Evolutionary conservation across 2,329 filamentous ascomycete species (phyloP).

Genomic region (Nigrograna mackinnonii): DNA sequence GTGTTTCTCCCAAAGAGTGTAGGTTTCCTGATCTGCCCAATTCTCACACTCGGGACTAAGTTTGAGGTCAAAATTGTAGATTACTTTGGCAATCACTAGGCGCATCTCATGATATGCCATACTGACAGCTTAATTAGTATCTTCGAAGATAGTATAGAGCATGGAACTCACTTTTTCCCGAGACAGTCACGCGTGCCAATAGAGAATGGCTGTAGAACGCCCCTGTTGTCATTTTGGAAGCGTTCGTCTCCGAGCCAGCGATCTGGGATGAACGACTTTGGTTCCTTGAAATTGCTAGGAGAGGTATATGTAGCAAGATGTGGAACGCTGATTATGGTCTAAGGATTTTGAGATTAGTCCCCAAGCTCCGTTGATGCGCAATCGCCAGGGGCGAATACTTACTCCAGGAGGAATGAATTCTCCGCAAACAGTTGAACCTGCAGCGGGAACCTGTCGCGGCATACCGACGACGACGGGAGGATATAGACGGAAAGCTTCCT

Average conservation of each 20-base stretch:
- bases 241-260: conserved; percentile 39
- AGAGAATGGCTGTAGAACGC: conserved; percentile 49
- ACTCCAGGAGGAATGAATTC: conserved; percentile 36
- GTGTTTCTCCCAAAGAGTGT: conserved; percentile 42
- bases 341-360: too few species aligned
- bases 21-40: conserved; percentile 37
- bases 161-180: conserved; percentile 37
- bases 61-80: conserved; percentile 44
- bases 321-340: conserved; percentile 17
- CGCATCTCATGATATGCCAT: conserved; percentile 47
- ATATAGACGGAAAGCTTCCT: conserved; percentile 47
- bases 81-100: conserved; percentile 40
- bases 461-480: conserved; percentile 43
- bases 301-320: conserved; percentile 14
- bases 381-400: conserved; percentile 7
- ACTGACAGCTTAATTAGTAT: conserved; percentile 11
- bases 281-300: conserved; percentile 36
- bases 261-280: conserved; percentile 43
- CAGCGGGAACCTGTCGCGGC: conserved; percentile 36
- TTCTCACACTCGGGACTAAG: conserved; percentile 34
- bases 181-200: conserved; percentile 46
- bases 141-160: neutral
- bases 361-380: neutral
- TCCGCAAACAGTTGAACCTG: conserved; percentile 42
- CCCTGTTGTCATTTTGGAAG: conserved; percentile 31